Conservation (phyloP, 768 basidiomycete species). For the Leccinellum rugosiceps region DNA sequence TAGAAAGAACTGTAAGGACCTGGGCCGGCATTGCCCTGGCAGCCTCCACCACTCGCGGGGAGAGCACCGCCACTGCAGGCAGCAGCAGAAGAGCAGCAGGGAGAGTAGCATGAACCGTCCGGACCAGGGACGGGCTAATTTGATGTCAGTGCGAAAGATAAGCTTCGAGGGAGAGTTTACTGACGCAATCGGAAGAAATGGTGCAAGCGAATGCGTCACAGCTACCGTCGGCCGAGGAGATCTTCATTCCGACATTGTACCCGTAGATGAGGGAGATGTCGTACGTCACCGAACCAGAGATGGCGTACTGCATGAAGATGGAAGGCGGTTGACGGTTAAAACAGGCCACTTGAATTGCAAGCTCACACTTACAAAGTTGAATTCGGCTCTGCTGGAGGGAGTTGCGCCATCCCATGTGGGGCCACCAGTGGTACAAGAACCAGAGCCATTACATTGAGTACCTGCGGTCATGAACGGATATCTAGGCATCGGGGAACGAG, state of each 20-base stretch:
- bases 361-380: constrained; percentile 31
- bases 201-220: constrained; percentile 32
- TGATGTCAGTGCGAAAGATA: neutral
- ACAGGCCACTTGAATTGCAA: neutral
- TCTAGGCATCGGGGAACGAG: neutral
- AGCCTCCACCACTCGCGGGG: constrained; percentile 26
- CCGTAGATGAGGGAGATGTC: constrained; percentile 35
- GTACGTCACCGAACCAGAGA: constrained; percentile 27
- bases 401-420: constrained; percentile 29
- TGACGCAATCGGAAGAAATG: constrained; percentile 29
- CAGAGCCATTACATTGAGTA: constrained; percentile 24
- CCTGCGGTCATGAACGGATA: constrained; percentile 19
- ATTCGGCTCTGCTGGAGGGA: constrained; percentile 32
- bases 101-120: constrained; percentile 22
- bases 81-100: constrained; percentile 26
- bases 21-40: constrained; percentile 24
- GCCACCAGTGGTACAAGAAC: constrained; percentile 28
- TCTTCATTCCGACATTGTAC: constrained; percentile 34
- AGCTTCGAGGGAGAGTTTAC: neutral
- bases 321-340: neutral
- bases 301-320: constrained; percentile 12
- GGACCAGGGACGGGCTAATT: constrained; percentile 29
- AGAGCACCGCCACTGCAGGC: constrained; percentile 28
- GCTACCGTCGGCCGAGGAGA: constrained; percentile 23
- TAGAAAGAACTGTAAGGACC: constrained; percentile 32